Conservation (phyloP, 257 asterid species). For the Cordia subcordata region DNA sequence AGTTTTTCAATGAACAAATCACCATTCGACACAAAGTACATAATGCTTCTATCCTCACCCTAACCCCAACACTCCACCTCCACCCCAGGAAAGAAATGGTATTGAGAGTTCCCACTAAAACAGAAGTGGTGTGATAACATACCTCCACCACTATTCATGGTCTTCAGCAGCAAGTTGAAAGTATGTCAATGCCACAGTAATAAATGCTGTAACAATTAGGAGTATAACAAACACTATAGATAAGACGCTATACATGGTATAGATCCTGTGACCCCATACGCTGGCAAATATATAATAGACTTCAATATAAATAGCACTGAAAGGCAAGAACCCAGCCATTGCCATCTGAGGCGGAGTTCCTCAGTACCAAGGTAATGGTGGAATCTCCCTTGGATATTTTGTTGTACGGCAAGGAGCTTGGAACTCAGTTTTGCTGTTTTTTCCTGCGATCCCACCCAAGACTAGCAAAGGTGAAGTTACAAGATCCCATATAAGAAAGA, state of each 20-base stretch:
- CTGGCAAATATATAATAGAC: slow-evolving; percentile 34
- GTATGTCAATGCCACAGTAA: slow-evolving; percentile 27
- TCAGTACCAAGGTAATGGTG: slow-evolving; percentile 32
- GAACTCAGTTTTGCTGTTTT: slow-evolving; percentile 26
- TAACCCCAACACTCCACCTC: background rate
- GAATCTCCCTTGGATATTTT: slow-evolving; percentile 36
- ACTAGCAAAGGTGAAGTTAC: slow-evolving; percentile 33
- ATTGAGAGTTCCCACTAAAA: background rate
- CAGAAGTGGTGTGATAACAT: background rate
- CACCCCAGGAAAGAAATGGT: background rate
- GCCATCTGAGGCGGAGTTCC: slow-evolving; percentile 33
- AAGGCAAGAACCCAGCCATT: slow-evolving; percentile 36
- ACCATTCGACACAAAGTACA: no score
- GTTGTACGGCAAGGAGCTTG: slow-evolving; percentile 36
- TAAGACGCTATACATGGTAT: slow-evolving; percentile 26
- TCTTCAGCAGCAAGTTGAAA: slow-evolving; percentile 34
- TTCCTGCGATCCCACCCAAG: slow-evolving; percentile 32
- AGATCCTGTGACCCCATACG: slow-evolving; percentile 36
- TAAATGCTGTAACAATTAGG: slow-evolving; percentile 27
- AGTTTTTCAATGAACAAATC: no score
- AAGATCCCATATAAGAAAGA: slow-evolving; percentile 32
- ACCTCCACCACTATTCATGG: slow-evolving; percentile 41
- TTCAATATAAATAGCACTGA: slow-evolving; percentile 32
- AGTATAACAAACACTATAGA: slow-evolving; percentile 26
- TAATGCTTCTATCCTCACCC: no score